Evolutionary conservation across 2,329 filamentous ascomycete genomes (phyloP), one percentile per base, ranked within the genome.

Genomic region (Apiospora sp.): DNA sequence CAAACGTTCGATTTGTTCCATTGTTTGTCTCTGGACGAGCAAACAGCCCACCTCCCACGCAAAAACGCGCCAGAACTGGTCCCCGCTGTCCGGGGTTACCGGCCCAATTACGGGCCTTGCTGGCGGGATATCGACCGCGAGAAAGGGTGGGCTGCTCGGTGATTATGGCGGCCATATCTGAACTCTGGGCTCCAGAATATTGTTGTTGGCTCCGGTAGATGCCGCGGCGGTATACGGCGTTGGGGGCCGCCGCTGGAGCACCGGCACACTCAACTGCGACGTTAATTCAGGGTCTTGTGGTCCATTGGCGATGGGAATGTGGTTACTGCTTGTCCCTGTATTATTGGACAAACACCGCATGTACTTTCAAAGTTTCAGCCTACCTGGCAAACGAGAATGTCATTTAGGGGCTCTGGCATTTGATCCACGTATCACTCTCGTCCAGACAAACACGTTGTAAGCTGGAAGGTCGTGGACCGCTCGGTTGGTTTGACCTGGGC

Each of bases 21-120:
- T 37, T 24, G 58, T 37, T 10, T 10, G 58, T 64, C 19, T 27
- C 14, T n/a, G 54, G 30, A 61, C 19, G 12, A 58, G 24, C 49
- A 34, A 61, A 64, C 58, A 64, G 34, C 58, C 34, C 58, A 64
- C 51, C 54, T 4, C 27, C 30, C 3, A 19, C 27, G 27, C 27
- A 14, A 64, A 64, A 41, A 19, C 16, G 58, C 30, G 30, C 58
- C 30, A 64, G 30, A 37, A 37, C 8, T 41, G 7, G 27, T 16
- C 51, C 27, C 51, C 54, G 27, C 30, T 34, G 16, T 30, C 49
- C 49, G 58, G 58, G 58, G 34, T 37, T 22, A 41, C 30, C 22
- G 58, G 34, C 58, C 58, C n/a, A 64, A 41, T 41, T 19, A 64
- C 12, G 58, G 58, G 58, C n/a, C 58, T 19, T 64, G 58, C 58